Percentiles rank a stretch among this genome's conserved stretches.
phyloP scores from a whole-genome alignment of 2,329 filamentous ascomycete genomes.

The Cordyceps cateniannulata region DNA sequence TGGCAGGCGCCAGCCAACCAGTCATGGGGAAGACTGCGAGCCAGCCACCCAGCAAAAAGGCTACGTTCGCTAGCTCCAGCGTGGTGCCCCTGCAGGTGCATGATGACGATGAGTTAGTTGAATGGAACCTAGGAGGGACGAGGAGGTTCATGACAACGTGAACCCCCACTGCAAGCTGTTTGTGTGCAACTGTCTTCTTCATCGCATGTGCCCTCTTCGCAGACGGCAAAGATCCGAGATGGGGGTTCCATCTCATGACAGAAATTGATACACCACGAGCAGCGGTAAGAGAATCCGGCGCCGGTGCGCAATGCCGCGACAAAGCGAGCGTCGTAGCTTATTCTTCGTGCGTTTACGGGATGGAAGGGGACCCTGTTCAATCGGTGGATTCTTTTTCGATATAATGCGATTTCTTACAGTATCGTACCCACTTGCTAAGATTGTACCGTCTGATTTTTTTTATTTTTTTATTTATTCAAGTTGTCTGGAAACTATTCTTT shows the following conservation, averaged over 20 bases:
- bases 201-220: too few species aligned
- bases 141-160: not conserved
- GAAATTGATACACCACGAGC: too few species aligned
- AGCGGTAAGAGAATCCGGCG: too few species aligned
- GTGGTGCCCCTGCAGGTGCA: not conserved
- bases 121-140: not conserved
- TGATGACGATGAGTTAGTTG: conserved; percentile 4
- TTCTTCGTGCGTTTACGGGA: not conserved
- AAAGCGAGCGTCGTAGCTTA: not conserved
- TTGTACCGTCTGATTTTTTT: not conserved
- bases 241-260: not conserved
- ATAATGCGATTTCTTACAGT: not conserved
- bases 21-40: too few species aligned
- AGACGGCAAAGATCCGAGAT: not conserved
- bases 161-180: too few species aligned
- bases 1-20: not conserved
- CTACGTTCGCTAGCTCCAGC: too few species aligned
- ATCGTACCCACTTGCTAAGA: not conserved
- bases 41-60: not conserved
- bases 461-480: not conserved
- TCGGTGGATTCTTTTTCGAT: not conserved
- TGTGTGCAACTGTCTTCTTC: not conserved
- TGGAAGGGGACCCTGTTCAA: not conserved
- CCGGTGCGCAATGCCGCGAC: not conserved
- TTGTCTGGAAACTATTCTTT: not conserved